Conservation (phyloP, 148 eudicot genomes). For the Fagopyrum homotropicum region DNA sequence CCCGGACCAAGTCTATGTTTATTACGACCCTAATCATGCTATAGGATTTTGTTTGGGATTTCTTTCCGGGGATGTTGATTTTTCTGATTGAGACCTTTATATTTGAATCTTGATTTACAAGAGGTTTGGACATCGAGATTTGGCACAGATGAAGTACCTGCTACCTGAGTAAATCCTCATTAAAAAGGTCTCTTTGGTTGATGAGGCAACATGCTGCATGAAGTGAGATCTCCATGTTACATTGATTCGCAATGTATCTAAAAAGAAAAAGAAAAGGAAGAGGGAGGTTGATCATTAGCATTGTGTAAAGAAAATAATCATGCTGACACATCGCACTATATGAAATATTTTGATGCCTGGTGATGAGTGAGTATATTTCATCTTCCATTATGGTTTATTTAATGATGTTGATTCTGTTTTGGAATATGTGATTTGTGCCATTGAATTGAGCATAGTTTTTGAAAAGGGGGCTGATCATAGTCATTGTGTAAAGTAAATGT, state of each 20-base stretch:
- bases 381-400: background rate
- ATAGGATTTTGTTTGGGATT: background rate
- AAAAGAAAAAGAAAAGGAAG: constrained; percentile 27
- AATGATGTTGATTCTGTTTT: background rate
- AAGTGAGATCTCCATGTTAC: constrained; percentile 62
- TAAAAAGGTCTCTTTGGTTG: constrained; percentile 43
- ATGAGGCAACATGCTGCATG: constrained; percentile 67
- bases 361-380: background rate
- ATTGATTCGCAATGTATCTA: constrained; percentile 26
- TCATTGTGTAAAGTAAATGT: background rate
- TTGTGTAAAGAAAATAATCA: constrained; percentile 25
- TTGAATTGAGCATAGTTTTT: background rate
- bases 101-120: constrained; percentile 27
- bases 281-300: constrained; percentile 18
- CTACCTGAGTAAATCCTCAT: constrained; percentile 64
- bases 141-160: constrained; percentile 81
- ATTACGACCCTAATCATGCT: background rate
- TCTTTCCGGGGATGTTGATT: background rate
- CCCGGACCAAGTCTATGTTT: background rate
- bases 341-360: background rate
- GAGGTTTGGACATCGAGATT: constrained; percentile 66
- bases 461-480: no score
- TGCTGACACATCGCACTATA: background rate
- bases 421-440: background rate
- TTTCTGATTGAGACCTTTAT: background rate